phyloP scores from a whole-genome alignment of 768 basidiomycete species.

The Podaxis sp. region DNA sequence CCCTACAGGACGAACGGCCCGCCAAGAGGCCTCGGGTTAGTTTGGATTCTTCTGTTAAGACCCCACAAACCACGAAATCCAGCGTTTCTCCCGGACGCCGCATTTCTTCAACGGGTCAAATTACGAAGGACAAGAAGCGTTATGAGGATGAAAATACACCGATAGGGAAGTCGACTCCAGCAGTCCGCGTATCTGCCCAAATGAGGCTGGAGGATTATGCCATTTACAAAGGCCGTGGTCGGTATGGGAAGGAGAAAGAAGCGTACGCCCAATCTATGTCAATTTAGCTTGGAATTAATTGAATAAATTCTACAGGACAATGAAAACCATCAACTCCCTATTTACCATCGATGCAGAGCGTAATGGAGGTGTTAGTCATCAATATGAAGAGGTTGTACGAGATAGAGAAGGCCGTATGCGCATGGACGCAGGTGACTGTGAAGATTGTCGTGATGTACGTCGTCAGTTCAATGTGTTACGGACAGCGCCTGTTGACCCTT shows the following conservation, averaged over 20 bases:
- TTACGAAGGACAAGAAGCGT: conserved; percentile 3
- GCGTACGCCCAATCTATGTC: conserved; percentile 25
- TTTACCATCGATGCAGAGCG: conserved; percentile 65
- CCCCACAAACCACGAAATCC: not conserved
- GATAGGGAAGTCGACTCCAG: not conserved
- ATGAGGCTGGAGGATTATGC: conserved; percentile 12
- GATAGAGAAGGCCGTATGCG: conserved; percentile 58
- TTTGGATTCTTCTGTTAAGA: not conserved
- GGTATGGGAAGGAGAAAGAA: conserved; percentile 16
- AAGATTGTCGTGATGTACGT: conserved; percentile 75
- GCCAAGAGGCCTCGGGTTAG: conserved; percentile 7
- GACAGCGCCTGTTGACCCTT: not conserved
- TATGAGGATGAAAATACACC: conserved; percentile 13
- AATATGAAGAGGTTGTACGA: conserved; percentile 79
- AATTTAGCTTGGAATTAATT: not conserved
- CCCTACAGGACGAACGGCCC: not conserved
- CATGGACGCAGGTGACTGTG: conserved; percentile 79
- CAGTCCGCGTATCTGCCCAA: not conserved
- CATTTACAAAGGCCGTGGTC: conserved; percentile 17
- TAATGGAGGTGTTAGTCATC: conserved; percentile 67
- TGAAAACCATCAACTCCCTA: conserved; percentile 56
- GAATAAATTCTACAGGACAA: conserved; percentile 22
- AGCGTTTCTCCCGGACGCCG: not conserved
- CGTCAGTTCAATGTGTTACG: not conserved
- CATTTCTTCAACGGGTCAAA: conserved; percentile 6